These are phyloP conservation scores for Yamadazyma sp. DNA, from an alignment of 805 yeast genomes.

Conservation along the genomic window DNA sequence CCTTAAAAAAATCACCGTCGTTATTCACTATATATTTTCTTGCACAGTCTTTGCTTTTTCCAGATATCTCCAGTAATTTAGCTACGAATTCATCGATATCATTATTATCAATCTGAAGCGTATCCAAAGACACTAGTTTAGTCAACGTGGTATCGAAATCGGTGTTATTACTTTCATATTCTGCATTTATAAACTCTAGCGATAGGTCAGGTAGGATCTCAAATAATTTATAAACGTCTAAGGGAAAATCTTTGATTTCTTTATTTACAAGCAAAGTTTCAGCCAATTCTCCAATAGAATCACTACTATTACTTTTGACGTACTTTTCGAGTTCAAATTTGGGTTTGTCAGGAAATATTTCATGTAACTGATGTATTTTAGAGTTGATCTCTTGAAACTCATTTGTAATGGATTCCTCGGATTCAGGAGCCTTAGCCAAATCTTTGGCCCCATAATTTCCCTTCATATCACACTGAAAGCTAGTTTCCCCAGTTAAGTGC, in stretches of 20 bases:
- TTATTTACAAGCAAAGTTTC: background rate
- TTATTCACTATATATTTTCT: background rate
- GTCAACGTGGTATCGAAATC: slow-evolving; percentile 2
- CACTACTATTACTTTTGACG: slow-evolving; percentile 1
- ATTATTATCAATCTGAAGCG: too few relatives aligned
- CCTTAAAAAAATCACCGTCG: slow-evolving; percentile 5
- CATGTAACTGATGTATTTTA: background rate
- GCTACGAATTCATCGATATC: too few relatives aligned
- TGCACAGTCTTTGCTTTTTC: background rate
- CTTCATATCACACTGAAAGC: too few relatives aligned
- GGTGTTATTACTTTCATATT: background rate
- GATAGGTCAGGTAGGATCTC: slow-evolving; percentile 7
- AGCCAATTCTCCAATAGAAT: background rate
- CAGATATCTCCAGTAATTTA: background rate
- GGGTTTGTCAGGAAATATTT: slow-evolving; percentile 6
- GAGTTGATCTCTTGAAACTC: background rate
- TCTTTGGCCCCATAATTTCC: too few relatives aligned
- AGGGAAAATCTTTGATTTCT: background rate
- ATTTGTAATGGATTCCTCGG: too few relatives aligned
- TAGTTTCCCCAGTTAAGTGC: too few relatives aligned
- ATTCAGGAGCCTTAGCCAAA: too few relatives aligned
- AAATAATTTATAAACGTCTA: slow-evolving; percentile 3
- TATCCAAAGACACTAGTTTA: too few relatives aligned
- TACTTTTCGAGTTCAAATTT: slow-evolving; percentile 7
- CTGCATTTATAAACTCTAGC: background rate